Base-by-base conservation (phyloP, 768 basidiomycete species). In the Daedalea quercina region DNA sequence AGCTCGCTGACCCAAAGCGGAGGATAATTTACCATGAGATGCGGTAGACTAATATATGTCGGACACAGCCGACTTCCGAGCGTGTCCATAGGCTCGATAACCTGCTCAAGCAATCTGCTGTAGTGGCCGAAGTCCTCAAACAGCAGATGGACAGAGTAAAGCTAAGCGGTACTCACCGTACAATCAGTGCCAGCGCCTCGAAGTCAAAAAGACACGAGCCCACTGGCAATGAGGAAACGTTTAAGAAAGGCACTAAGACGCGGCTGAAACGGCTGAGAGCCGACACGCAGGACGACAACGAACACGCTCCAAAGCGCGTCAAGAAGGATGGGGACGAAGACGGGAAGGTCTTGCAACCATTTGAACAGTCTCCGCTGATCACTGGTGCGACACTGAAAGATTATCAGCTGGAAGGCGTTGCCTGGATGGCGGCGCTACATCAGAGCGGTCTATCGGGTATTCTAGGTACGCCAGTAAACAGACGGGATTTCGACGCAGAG, bases 391-490 rank as follows among this genome's bases (percentile, higher is more conserved):
- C 72, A 52, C 68, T 98, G 55, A 92, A 93, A 63, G 79, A 85
- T 31, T 97, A 96, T 65, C 95, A 99, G 65, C 78, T 97, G 1
- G 90, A 94, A 47, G 95, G 95, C 0, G 79, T 96, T 15, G 89
- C 94, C 56, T 97, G 95, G 95, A 89, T 96, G 89, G 85, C 88
- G 0, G 84, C 84, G 11, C 69, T 96, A 15, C 85, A 91, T 65
- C 80, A 88, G 67, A 93, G 92, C 60, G 89, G 89, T 0, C 85
- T 90, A 20, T 84, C 83, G 0, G 89, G 89, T 0, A 90, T 90
- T 54, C 60, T 90, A 37, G 87, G 85, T 87, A 54, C 33, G 78
- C 52, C 13, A 1, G 7, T 15, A 15, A 19, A 31, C 11, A 4
- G 28, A 31, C 28, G 28, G 28, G n/a, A n/a, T n/a, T 31, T 31